A percentile compares a stretch with the other conserved stretches of the same genome.
Evolutionary conservation across 768 basidiomycete genomes (phyloP).

Genomic region (Hemileccinum rubropunctum): DNA sequence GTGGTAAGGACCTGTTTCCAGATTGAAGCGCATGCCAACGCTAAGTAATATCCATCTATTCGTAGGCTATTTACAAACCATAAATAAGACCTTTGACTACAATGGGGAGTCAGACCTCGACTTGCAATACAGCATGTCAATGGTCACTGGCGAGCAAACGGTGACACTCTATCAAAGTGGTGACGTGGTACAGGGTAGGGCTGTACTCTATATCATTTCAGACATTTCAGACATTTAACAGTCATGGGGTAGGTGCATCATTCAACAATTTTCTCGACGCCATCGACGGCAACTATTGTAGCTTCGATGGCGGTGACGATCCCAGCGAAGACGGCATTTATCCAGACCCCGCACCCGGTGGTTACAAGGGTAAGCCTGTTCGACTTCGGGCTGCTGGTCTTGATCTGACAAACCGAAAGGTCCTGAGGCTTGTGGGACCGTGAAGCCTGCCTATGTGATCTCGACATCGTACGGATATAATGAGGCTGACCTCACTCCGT

Average conservation of each 20-base stretch:
- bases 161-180: conserved; percentile 36
- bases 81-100: conserved; percentile 5
- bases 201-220: not conserved
- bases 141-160: conserved; percentile 27
- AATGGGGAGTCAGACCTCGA: conserved; percentile 34
- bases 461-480: conserved; percentile 43
- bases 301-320: conserved; percentile 37
- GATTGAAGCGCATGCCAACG: not conserved
- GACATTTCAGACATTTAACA: not conserved
- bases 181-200: conserved; percentile 24
- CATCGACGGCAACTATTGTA: conserved; percentile 36
- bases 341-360: conserved; percentile 21
- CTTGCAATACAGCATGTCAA: conserved; percentile 31
- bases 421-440: conserved; percentile 34
- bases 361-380: conserved; percentile 15
- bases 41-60: not conserved
- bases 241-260: conserved; percentile 24
- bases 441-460: conserved; percentile 39
- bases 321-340: conserved; percentile 24
- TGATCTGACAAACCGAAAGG: conserved; percentile 11
- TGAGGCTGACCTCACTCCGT: conserved; percentile 35
- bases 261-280: conserved; percentile 41
- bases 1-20: conserved; percentile 21
- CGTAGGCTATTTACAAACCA: conserved; percentile 27
- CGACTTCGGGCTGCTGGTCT: not conserved